A percentile compares a stretch with the other conserved stretches of the same genome.
Conservation (phyloP, 2,329 filamentous ascomycete species). For the Colletotrichum spaethianum region DNA sequence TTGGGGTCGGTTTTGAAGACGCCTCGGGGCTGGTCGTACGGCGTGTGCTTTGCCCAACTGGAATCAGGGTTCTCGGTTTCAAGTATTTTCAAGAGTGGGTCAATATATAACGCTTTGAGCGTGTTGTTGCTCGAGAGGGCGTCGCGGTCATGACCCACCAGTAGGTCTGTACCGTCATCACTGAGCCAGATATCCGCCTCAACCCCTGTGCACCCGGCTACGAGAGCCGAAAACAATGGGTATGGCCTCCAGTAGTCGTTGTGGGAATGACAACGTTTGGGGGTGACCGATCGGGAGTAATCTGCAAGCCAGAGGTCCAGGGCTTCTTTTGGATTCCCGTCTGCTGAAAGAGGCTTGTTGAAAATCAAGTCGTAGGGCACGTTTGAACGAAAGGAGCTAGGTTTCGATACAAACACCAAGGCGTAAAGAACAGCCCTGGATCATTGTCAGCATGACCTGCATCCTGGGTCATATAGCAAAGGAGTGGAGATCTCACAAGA, state of each 20-base stretch:
- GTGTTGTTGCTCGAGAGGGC: conserved; percentile 70
- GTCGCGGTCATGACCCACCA: conserved; percentile 74
- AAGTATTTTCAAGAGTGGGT: conserved; percentile 73
- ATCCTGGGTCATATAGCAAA: too few species aligned
- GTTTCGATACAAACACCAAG: neutral
- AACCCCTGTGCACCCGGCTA: neutral
- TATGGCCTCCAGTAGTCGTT: conserved; percentile 15
- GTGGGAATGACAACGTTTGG: conserved; percentile 5
- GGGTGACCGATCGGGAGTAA: neutral
- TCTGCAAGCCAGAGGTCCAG: neutral
- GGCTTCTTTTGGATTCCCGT: neutral
- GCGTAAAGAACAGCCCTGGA: neutral
- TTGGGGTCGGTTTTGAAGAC: conserved; percentile 67
- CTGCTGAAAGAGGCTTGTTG: neutral
- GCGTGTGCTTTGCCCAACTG: conserved; percentile 58
- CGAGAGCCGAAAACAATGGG: conserved; percentile 9
- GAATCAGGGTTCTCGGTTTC: conserved; percentile 58
- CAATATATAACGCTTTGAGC: conserved; percentile 72
- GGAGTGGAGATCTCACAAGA: neutral
- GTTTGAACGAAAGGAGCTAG: neutral
- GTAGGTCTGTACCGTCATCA: conserved; percentile 60
- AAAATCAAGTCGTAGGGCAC: neutral
- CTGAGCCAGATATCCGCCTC: conserved; percentile 63
- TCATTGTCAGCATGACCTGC: too few species aligned
- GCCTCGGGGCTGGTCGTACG: conserved; percentile 54